phyloP scores from a whole-genome alignment of 2,329 filamentous ascomycete genomes.

The Cytospora piceicola region DNA sequence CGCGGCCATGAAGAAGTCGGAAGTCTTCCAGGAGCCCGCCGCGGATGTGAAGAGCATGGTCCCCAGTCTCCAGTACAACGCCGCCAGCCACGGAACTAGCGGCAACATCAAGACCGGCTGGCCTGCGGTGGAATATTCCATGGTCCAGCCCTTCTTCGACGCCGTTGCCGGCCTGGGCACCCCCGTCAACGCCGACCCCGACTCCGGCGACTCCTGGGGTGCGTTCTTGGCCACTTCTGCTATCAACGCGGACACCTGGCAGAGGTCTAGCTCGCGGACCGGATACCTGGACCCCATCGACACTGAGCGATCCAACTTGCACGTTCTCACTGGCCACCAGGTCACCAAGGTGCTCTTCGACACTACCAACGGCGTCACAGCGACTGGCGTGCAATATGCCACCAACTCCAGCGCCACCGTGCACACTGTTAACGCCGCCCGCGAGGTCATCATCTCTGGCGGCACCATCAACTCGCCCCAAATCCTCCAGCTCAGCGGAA shows the following conservation, averaged over 20 bases:
- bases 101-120: conserved; percentile 24
- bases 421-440: conserved; percentile 16
- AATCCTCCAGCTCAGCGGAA: conserved; percentile 24
- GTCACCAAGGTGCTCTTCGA: conserved; percentile 18
- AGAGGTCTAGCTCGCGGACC: conserved; percentile 22
- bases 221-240: conserved; percentile 17
- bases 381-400: conserved; percentile 19
- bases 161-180: conserved; percentile 9
- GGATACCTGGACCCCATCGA: conserved; percentile 20
- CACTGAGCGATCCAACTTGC: conserved; percentile 13
- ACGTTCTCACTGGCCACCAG: conserved; percentile 19
- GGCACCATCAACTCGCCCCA: conserved; percentile 20
- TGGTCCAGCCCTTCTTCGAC: conserved; percentile 17
- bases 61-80: conserved; percentile 16
- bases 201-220: conserved; percentile 17
- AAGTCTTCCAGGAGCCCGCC: conserved; percentile 16
- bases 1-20: conserved; percentile 24
- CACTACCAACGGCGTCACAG: conserved; percentile 14
- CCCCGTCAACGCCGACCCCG: conserved; percentile 9
- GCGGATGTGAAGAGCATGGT: conserved; percentile 14
- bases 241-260: conserved; percentile 19
- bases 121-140: conserved; percentile 9
- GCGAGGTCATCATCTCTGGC: conserved; percentile 22
- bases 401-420: background rate
- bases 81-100: conserved; percentile 16